Base-by-base conservation (phyloP, 2,329 filamentous ascomycete genomes). In the Aspergillus fischeri region DNA sequence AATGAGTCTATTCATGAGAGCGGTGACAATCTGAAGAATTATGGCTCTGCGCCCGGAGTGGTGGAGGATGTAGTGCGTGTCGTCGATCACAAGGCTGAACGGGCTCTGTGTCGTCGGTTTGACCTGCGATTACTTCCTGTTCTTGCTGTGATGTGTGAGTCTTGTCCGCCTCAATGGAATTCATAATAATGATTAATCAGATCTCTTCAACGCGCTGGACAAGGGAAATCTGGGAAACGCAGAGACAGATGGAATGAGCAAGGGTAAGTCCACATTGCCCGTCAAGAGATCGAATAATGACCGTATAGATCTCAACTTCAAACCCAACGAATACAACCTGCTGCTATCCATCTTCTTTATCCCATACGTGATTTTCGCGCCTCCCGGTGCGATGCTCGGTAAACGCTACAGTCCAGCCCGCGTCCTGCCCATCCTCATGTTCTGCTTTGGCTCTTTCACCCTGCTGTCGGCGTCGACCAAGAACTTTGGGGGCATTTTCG, bases 301-400 rank as follows among this genome's bases (percentile, higher is more conserved):
- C 25, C 6, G 20, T n/a, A 69, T 44, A 75, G 74, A 76, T 53
- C 74, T 90, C 21, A 70, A 82, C 32, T 86, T 91, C 73, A 79
- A 79, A 47, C 70, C 74, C 0, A 80, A 85, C 60, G 81, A 90
- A 68, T 90, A 91, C 75, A 90, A 90, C 68, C 80, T 85, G 28
- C 81, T 90, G 50, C 73, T 91, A 38, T 82, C 80, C 52, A 85
- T 92, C 61, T 92, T 92, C 78, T 92, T 89, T 72, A 79, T 91
- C 6, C 88, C 88, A 0, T 91, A 88, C 68, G 87, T 90, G 38
- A 67, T 91, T 3, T 88, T 86, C 54, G 87, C 86, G 1, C 86
- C 86, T 0, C 83, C 86, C 1, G 72, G 90, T 42, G 80, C 78
- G 11, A 86, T 91, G 75, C 67, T 88, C 4, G 87, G 87, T 54